Conservation (phyloP, 2,329 filamentous ascomycete genomes). For the Trichophyton schoenleinii region DNA sequence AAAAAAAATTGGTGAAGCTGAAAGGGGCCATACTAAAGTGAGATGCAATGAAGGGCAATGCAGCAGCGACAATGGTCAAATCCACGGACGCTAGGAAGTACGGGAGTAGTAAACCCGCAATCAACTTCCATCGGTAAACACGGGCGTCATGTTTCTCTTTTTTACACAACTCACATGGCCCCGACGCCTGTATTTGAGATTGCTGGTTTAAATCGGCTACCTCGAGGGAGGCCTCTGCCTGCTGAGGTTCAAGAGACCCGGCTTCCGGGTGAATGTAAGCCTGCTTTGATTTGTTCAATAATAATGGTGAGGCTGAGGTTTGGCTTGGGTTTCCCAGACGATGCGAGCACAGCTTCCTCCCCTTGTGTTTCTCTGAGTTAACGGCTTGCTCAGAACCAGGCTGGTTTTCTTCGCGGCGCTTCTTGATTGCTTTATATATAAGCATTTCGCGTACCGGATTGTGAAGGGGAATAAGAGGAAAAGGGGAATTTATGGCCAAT, state of each 20-base stretch:
- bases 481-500: not conserved
- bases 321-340: constrained; percentile 4
- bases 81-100: constrained; percentile 53
- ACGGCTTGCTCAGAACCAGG: not conserved
- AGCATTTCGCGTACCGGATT: not conserved
- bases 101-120: constrained; percentile 47
- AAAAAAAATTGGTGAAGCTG: not conserved
- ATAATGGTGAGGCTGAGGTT: not conserved
- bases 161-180: constrained; percentile 17
- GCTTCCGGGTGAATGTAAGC: not conserved
- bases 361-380: constrained; percentile 5
- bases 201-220: not conserved
- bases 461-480: not conserved
- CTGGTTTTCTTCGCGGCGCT: not conserved
- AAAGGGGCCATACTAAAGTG: constrained; percentile 43
- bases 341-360: constrained; percentile 11
- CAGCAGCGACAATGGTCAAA: constrained; percentile 50
- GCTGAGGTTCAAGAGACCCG: not conserved
- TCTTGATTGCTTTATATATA: constrained; percentile 7
- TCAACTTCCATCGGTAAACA: constrained; percentile 47
- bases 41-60: constrained; percentile 49
- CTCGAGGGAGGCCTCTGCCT: not conserved
- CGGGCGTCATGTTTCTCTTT: constrained; percentile 24
- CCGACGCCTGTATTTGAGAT: not conserved
- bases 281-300: not conserved